Evolutionary conservation across 1,284 basidiomycete species (phyloP), one percentile per base, ranked within the genome.

Genomic region (Cryptococcus jaspeensis): DNA sequence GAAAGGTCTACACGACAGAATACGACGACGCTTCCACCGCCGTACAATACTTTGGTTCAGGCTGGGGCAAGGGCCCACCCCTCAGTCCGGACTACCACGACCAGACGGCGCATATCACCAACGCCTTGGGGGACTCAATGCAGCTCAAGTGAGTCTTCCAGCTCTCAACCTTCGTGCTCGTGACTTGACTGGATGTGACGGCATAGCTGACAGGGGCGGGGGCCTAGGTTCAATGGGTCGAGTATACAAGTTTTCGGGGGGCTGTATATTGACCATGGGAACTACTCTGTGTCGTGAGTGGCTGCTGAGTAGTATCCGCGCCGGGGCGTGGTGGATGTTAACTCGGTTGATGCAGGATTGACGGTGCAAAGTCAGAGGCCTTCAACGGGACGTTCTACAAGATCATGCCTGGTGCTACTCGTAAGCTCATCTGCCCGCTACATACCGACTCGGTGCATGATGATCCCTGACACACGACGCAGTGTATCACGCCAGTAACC

Each of bases 151-250:
- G 41, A 32, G 28, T n/a, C n/a, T n/a, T n/a, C n/a, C n/a, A n/a
- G n/a, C n/a, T n/a, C n/a, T n/a, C n/a, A n/a, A n/a, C n/a, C n/a
- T n/a, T n/a, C n/a, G n/a, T n/a, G n/a, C n/a, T n/a, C n/a, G n/a
- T n/a, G n/a, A n/a, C n/a, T n/a, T n/a, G n/a, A n/a, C n/a, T n/a
- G n/a, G n/a, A n/a, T 32, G 28, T 9, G 28, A 32, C 28, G 9
- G 4, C 5, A 32, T 42, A 25, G 52, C 22, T 53, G 23, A 36
- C 32, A 9, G 9, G 28, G 28, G 28, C 5, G 16, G 4, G n/a
- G n/a, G n/a, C n/a, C n/a, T 25, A 64, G 60, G 3, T 65, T 65
- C 48, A 63, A 54, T n/a, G 64, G 64, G 1, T 58, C 64, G 3
- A 59, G 56, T 2, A 40, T 61, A 8, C 59, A 61, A 48, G 18